Conservation (phyloP, 495 filamentous ascomycete genomes). For the Zalerion maritima region DNA sequence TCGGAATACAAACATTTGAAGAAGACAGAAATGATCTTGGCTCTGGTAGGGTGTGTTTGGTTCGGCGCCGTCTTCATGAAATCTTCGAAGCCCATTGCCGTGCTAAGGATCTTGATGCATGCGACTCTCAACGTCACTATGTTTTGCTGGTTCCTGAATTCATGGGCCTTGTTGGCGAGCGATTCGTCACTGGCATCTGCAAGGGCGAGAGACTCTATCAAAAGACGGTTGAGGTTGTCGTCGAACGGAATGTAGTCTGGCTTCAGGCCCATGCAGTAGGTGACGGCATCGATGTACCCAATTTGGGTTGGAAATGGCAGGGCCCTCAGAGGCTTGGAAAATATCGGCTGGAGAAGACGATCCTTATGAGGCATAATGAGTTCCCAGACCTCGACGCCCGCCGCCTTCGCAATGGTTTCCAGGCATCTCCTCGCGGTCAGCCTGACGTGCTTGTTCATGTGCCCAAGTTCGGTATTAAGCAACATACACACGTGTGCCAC, state of each 20-base stretch:
- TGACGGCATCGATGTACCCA: slow-evolving; percentile 94
- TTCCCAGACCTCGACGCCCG: slow-evolving; percentile 67
- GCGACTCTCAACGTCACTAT: slow-evolving; percentile 88
- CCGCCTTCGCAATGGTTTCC: slow-evolving; percentile 59
- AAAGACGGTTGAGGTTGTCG: slow-evolving; percentile 71
- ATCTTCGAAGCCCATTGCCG: slow-evolving; percentile 82
- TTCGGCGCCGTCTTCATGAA: slow-evolving; percentile 53
- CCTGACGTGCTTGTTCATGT: slow-evolving; percentile 89
- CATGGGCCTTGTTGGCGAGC: slow-evolving; percentile 66
- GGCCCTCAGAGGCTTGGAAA: slow-evolving; percentile 83
- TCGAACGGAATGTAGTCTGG: slow-evolving; percentile 79
- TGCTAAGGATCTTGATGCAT: slow-evolving; percentile 82
- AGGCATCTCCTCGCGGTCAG: slow-evolving; percentile 70
- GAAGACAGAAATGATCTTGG: slow-evolving; percentile 83
- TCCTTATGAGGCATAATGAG: slow-evolving; percentile 80
- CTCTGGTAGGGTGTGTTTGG: slow-evolving; percentile 53
- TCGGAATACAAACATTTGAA: slow-evolving; percentile 95
- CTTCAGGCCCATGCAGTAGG: slow-evolving; percentile 76
- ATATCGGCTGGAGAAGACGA: slow-evolving; percentile 70
- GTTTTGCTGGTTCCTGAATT: slow-evolving; percentile 79
- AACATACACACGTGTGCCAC: slow-evolving; percentile 64
- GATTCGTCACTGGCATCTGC: slow-evolving; percentile 89
- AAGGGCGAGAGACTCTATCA: slow-evolving; percentile 83
- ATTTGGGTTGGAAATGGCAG: slow-evolving; percentile 88
- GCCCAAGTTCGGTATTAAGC: slow-evolving; percentile 73